Conservation (phyloP, 2,329 filamentous ascomycete genomes). For the Pyrenochaeta sp. region DNA sequence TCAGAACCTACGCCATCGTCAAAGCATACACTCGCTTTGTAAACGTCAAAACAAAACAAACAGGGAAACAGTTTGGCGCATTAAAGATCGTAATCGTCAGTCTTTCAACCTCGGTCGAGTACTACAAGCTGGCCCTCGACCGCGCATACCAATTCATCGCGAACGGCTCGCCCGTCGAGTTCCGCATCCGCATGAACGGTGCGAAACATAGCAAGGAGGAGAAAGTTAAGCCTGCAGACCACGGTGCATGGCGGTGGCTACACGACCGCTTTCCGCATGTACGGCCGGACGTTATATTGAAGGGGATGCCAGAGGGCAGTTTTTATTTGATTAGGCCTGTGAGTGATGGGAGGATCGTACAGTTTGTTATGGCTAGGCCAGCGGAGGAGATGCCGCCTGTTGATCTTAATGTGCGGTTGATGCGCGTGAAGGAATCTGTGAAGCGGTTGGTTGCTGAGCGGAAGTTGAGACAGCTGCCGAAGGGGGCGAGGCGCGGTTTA, state of each 20-base stretch:
- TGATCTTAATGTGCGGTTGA: constrained; percentile 19
- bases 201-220: constrained; percentile 6
- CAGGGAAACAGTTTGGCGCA: constrained; percentile 13
- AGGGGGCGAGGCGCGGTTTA: constrained; percentile 10
- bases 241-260: constrained; percentile 27
- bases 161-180: constrained; percentile 31
- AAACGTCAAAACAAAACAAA: not conserved
- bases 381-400: not conserved
- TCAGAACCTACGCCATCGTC: constrained; percentile 20
- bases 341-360: constrained; percentile 28
- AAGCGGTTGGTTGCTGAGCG: constrained; percentile 12
- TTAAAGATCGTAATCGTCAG: constrained; percentile 31
- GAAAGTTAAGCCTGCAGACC: constrained; percentile 1
- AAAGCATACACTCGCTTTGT: constrained; percentile 7
- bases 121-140: constrained; percentile 22
- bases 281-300: constrained; percentile 42
- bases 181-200: constrained; percentile 21
- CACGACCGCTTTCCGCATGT: constrained; percentile 40
- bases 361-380: constrained; percentile 32
- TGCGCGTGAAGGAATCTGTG: constrained; percentile 24
- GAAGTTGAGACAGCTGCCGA: constrained; percentile 20
- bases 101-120: constrained; percentile 16
- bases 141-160: constrained; percentile 37
- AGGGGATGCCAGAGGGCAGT: constrained; percentile 37
- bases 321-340: constrained; percentile 30